Evolutionary conservation across 1,139 yeast species (phyloP), one percentile per base, ranked within the genome.

Genomic region (Ogataea hybrid): DNA sequence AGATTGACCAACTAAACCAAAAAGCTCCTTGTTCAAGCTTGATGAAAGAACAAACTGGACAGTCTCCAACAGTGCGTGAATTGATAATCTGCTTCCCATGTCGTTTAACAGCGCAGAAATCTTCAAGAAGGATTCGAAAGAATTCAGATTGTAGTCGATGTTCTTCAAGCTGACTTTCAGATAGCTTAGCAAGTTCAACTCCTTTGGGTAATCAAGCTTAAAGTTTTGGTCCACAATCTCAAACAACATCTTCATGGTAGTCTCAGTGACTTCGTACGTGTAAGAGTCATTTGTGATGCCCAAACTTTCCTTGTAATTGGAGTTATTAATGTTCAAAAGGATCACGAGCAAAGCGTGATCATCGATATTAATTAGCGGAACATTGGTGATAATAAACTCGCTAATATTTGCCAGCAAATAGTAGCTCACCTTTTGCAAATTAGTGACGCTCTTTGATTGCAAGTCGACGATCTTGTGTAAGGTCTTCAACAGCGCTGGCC

Each of bases 151-250:
- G 25, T 39, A 38, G 18, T 51, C 46, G 5, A 60, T 41, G 15
- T 39, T 48, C 3, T 38, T 28, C 32, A 61, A 46, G 15, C 57
- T 56, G n/a, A 59, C 47, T 30, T 62, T 61, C 10, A 67, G 35
- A n/a, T 61, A 48, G 6, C 59, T 57, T 10, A 61, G 43, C 15
- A 65, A 49, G 20, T 54, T 54, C 8, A 56, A 51, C 40, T 66
- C 67, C 9, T 59, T 50, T 1, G 49, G 15, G 18, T 59, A 58
- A 38, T 65, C 57, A 6, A 65, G 39, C 28, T 65, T 41, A 50
- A 67, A 44, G 35, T 58, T 59, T 29, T 69, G 73, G 46, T 69
- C 71, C 27, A 68, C 51, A 2, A 68, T 28, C 43, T 69, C 73
- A 62, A 68, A 66, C 6, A 65, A 27, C 3, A 58, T 46, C 39